Evolutionary conservation across 768 basidiomycete genomes (phyloP), one percentile per base, ranked within the genome.

Genomic region (Amanita rubescens): DNA sequence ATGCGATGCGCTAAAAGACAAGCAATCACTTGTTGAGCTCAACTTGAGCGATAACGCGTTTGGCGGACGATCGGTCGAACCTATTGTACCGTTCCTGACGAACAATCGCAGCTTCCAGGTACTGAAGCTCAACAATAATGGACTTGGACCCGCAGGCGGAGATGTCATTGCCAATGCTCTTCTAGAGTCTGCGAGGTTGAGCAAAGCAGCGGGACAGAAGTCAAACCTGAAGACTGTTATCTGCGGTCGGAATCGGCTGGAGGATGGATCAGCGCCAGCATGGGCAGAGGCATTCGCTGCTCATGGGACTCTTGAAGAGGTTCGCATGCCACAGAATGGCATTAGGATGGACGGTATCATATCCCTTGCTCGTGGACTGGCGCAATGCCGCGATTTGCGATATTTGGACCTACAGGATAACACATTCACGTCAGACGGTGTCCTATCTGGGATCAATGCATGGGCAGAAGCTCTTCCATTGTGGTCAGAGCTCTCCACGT

Each of bases 261-360:
- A 98, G 73, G 84, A 94, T 60, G 94, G 91, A 42, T 87, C 86
- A 2, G 90, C 95, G 7, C 56, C 71, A 0, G 77, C 78, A 5
- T 98, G 91, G 88, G 92, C 90, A 1, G 79, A 83, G 35, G 94
- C 95, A 3, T 95, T 95, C 63, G 82, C 82, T 1, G 88, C 81
- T 34, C 93, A 96, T 63, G 84, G 80, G 6, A 82, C 82, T 5
- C 78, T 99, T 30, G 74, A 74, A 49, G 91, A 96, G 59, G 86
- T 98, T 27, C 80, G 89, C 54, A 86, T 98, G 84, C 89, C 90
- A n/a, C 94, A 98, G 75, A 97, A 99, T 63, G 96, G 95, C 4
- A 97, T 99, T 61, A 78, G 93, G 58, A 90, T 90, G 84, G 85
- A 86, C 54, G 96, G 96, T 3, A 87, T 95, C 63, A 78, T 77